Conservation (phyloP, 1,284 basidiomycete genomes). For the Pterula multifida region DNA sequence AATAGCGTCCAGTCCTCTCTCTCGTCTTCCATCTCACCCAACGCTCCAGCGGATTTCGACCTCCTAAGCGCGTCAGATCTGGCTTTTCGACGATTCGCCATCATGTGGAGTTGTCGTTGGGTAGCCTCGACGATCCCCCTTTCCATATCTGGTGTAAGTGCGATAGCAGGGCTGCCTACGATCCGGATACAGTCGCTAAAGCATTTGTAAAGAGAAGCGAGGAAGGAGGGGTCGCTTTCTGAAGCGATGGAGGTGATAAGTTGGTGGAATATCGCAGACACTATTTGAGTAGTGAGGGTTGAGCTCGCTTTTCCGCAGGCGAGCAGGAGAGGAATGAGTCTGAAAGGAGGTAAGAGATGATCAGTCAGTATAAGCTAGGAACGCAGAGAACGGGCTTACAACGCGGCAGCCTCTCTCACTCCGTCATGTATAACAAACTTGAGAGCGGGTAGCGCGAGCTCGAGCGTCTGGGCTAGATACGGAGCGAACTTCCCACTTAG, state of each 20-base stretch:
- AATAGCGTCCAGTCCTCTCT: constrained; percentile 56
- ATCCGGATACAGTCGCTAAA: constrained; percentile 57
- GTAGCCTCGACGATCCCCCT: constrained; percentile 51
- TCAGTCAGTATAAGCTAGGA: constrained; percentile 1
- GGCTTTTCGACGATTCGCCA: constrained; percentile 54
- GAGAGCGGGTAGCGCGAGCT: constrained; percentile 60
- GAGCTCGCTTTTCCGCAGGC: constrained; percentile 39
- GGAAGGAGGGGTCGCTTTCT: constrained; percentile 64
- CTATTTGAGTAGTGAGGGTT: constrained; percentile 59
- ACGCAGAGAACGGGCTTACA: constrained; percentile 31
- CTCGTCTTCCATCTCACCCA: constrained; percentile 36
- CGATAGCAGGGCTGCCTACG: constrained; percentile 35
- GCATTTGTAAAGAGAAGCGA: constrained; percentile 68
- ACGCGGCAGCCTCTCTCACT: constrained; percentile 65
- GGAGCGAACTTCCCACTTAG: constrained; percentile 61
- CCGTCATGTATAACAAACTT: constrained; percentile 74
- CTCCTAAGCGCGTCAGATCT: constrained; percentile 28
- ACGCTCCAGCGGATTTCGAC: constrained; percentile 23
- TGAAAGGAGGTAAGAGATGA: constrained; percentile 16
- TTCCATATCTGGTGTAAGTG: constrained; percentile 40
- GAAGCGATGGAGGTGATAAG: constrained; percentile 53
- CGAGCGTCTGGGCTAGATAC: constrained; percentile 57
- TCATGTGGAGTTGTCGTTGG: constrained; percentile 49
- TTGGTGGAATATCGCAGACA: constrained; percentile 55
- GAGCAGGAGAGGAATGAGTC: constrained; percentile 65